These are phyloP conservation scores for Fusarium liriodendri DNA, from an alignment of 2,329 filamentous ascomycete genomes.

Conservation along the genomic window DNA sequence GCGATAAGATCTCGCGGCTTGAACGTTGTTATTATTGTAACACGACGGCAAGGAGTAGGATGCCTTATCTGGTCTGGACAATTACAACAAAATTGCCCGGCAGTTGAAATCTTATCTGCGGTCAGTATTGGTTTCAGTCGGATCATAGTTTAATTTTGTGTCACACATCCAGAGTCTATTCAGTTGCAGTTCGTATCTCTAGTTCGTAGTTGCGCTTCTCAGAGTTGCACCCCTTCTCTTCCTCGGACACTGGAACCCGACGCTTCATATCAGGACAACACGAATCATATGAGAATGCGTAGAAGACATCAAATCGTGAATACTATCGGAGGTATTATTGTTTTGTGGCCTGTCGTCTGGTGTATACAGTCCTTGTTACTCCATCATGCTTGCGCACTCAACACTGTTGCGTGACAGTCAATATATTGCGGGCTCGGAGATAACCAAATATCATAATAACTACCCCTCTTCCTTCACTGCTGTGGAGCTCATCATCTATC, in stretches of 20 bases:
- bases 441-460: background rate
- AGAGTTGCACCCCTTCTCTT: background rate
- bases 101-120: background rate
- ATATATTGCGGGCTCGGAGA: background rate
- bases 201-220: background rate
- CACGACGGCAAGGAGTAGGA: background rate
- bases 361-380: background rate
- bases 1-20: background rate
- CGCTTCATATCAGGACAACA: background rate
- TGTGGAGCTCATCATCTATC: background rate
- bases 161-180: background rate
- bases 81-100: background rate
- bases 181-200: background rate
- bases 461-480: background rate
- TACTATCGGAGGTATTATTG: background rate
- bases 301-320: too few relatives aligned
- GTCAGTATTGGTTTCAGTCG: background rate
- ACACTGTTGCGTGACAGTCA: background rate
- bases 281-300: too few relatives aligned
- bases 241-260: background rate
- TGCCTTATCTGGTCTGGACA: background rate
- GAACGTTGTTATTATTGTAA: background rate
- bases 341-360: too few relatives aligned
- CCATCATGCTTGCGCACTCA: background rate
- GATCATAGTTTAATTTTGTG: too few relatives aligned